phyloP scores from a whole-genome alignment of 306 rosid genomes.

The Hylodesmum podocarpum region DNA sequence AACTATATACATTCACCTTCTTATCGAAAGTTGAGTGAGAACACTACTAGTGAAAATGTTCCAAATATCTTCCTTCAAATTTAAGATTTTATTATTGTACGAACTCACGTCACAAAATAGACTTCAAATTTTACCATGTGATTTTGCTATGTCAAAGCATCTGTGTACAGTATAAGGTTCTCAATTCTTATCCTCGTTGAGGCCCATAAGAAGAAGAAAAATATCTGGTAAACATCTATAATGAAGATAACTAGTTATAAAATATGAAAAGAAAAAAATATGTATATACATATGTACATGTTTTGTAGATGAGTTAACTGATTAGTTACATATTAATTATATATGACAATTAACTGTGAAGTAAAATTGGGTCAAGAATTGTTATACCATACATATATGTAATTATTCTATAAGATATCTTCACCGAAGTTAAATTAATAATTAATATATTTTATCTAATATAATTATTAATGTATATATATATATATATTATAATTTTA shows the following conservation, averaged over 20 bases:
- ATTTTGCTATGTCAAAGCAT: neutral
- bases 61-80: constrained; percentile 23
- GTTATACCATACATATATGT: too few species aligned
- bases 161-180: neutral
- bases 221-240: too few species aligned
- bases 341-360: too few species aligned
- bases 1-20: neutral
- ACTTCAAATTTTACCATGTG: constrained; percentile 12
- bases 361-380: too few species aligned
- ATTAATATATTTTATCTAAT: neutral
- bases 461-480: neutral
- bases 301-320: too few species aligned
- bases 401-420: neutral
- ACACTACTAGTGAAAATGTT: neutral
- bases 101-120: neutral
- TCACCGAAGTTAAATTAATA: neutral
- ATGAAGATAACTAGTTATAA: too few species aligned
- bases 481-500: neutral
- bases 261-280: too few species aligned
- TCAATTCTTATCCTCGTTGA: too few species aligned
- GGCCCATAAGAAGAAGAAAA: too few species aligned
- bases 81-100: constrained; percentile 30
- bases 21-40: neutral
- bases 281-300: too few species aligned
- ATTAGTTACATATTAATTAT: too few species aligned